These are phyloP conservation scores for Gigaspora rosea DNA, from an alignment of 192 early-diverging fungal species.

Conservation along the genomic window DNA sequence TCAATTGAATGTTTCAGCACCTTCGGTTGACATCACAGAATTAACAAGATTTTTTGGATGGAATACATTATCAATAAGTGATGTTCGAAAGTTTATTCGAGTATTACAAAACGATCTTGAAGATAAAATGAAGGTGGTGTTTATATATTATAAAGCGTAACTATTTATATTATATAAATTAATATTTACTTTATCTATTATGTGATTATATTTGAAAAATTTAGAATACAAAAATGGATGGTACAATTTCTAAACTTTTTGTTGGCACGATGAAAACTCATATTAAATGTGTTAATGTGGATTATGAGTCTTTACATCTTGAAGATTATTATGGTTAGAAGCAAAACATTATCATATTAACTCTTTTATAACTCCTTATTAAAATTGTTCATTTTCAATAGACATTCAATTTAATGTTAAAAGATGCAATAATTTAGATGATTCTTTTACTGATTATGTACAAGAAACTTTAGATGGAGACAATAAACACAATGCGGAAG, in stretches of 20 bases:
- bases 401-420: slow-evolving; percentile 98
- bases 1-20: slow-evolving; percentile 71
- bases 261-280: slow-evolving; percentile 97
- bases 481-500: slow-evolving; percentile 95
- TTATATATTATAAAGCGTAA: too few relatives aligned
- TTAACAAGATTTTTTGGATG: slow-evolving; percentile 96
- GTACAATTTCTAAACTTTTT: slow-evolving; percentile 90
- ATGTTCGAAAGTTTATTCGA: slow-evolving; percentile 96
- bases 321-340: slow-evolving; percentile 88
- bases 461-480: slow-evolving; percentile 91
- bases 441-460: slow-evolving; percentile 91
- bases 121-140: slow-evolving; percentile 89
- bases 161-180: too few relatives aligned
- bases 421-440: slow-evolving; percentile 79
- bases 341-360: background rate
- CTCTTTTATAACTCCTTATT: background rate
- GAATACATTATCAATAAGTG: slow-evolving; percentile 93
- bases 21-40: slow-evolving; percentile 88
- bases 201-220: too few relatives aligned
- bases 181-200: too few relatives aligned
- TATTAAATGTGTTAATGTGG: slow-evolving; percentile 83
- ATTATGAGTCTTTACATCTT: slow-evolving; percentile 51
- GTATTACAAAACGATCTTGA: slow-evolving; percentile 97
- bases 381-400: slow-evolving; percentile 33
- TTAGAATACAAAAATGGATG: slow-evolving; percentile 85